Conservation (phyloP, 805 yeast species). For the Komagataella populi region DNA sequence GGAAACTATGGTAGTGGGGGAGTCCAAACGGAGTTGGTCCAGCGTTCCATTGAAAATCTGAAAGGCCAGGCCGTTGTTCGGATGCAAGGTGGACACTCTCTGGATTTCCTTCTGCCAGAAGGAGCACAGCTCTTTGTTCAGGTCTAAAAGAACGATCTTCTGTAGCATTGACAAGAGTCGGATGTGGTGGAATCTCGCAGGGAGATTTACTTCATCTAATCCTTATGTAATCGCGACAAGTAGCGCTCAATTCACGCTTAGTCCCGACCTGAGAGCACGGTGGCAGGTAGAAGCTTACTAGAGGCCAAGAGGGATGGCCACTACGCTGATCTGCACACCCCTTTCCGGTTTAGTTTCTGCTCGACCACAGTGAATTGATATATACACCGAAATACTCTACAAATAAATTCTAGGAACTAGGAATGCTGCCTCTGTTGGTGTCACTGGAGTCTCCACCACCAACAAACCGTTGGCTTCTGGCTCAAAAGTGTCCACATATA, state of each 20-base stretch:
- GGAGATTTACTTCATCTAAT: background rate
- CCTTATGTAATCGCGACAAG: background rate
- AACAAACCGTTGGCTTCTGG: conserved; percentile 36
- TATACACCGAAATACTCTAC: conserved; percentile 8
- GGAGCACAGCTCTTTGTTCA: background rate
- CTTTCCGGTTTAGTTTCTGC: background rate
- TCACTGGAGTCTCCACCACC: conserved; percentile 64
- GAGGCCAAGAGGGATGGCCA: too few relatives aligned
- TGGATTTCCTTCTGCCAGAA: background rate
- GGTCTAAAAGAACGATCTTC: background rate
- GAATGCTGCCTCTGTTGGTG: conserved; percentile 51
- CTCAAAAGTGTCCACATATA: conserved; percentile 44
- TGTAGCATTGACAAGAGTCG: background rate
- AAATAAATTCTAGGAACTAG: conserved; percentile 41
- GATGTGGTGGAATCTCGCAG: background rate
- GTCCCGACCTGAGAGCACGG: too few relatives aligned
- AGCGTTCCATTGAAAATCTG: background rate
- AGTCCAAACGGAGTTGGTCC: background rate
- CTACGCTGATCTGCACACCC: background rate
- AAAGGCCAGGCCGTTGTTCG: background rate
- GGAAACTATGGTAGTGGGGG: conserved; percentile 20
- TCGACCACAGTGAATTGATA: background rate
- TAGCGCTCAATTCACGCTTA: too few relatives aligned
- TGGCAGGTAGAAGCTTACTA: background rate
- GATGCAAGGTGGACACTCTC: background rate